Evolutionary conservation across 768 basidiomycete species (phyloP).

Genomic region (Coprinopsis sp.): DNA sequence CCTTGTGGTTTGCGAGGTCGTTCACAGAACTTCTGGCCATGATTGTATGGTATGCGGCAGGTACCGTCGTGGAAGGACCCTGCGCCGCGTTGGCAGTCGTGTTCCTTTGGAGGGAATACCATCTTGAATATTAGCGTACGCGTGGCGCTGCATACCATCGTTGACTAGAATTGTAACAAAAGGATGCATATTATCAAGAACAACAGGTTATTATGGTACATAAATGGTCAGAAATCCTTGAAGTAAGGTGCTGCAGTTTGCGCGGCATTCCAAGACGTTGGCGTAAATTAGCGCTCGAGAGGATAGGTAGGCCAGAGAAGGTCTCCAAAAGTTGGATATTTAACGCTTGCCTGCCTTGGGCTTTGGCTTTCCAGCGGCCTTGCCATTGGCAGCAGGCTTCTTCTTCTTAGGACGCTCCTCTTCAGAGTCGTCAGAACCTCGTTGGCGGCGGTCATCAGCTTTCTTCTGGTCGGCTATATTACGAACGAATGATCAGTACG

Average conservation of each 20-base stretch:
- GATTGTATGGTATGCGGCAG: constrained; percentile 39
- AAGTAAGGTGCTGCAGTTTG: too few relatives aligned
- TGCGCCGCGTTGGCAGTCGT: constrained; percentile 47
- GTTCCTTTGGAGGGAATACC: constrained; percentile 45
- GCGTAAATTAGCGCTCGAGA: too few relatives aligned
- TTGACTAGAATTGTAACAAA: too few relatives aligned
- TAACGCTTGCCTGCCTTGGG: too few relatives aligned
- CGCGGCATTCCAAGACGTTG: too few relatives aligned
- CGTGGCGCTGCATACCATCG: neutral
- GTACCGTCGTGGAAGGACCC: constrained; percentile 41
- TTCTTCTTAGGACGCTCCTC: constrained; percentile 46
- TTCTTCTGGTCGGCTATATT: too few relatives aligned
- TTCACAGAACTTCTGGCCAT: constrained; percentile 28
- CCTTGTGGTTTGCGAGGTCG: constrained; percentile 44
- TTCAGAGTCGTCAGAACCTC: constrained; percentile 53
- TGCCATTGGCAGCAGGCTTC: constrained; percentile 26
- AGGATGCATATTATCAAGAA: too few relatives aligned
- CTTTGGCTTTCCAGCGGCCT: constrained; percentile 25
- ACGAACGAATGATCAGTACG: too few relatives aligned
- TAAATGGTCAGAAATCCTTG: too few relatives aligned
- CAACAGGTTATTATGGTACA: too few relatives aligned
- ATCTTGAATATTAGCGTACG: constrained; percentile 3
- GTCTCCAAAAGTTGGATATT: too few relatives aligned
- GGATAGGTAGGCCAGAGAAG: too few relatives aligned
- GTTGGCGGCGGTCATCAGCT: constrained; percentile 33